These are phyloP conservation scores for Juglanconis sp. DNA, from an alignment of 2,329 filamentous ascomycete species.

Conservation along the genomic window DNA sequence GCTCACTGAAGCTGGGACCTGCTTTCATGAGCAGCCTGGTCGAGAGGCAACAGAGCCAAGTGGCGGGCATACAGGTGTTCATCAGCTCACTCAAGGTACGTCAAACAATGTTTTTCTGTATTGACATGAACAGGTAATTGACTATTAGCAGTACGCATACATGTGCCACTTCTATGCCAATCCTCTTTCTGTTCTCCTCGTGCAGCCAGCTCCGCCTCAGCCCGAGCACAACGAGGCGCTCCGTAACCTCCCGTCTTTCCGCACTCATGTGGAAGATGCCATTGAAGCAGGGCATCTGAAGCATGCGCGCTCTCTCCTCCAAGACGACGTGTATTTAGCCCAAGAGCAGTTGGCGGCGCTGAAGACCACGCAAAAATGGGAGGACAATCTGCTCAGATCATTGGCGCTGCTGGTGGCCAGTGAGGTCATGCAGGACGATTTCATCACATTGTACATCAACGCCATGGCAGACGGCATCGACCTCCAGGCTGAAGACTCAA, in stretches of 20 bases:
- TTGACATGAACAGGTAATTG: constrained; percentile 15
- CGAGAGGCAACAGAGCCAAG: constrained; percentile 72
- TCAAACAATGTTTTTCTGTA: neutral
- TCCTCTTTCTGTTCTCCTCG: constrained; percentile 63
- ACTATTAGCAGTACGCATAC: constrained; percentile 63
- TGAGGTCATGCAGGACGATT: constrained; percentile 35
- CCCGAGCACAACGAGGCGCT: constrained; percentile 64
- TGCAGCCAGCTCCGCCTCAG: constrained; percentile 41
- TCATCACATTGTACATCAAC: constrained; percentile 58
- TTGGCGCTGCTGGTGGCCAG: constrained; percentile 44
- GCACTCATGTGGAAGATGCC: constrained; percentile 45
- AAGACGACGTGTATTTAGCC: constrained; percentile 53
- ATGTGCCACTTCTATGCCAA: constrained; percentile 87
- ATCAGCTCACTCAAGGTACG: constrained; percentile 65
- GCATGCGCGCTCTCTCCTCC: constrained; percentile 51
- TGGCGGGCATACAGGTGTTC: constrained; percentile 72
- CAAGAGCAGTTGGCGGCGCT: constrained; percentile 17
- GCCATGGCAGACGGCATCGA: constrained; percentile 55
- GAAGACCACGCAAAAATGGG: constrained; percentile 26
- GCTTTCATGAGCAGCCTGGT: constrained; percentile 60
- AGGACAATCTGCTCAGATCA: constrained; percentile 43
- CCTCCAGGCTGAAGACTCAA: constrained; percentile 46
- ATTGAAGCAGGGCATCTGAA: constrained; percentile 40
- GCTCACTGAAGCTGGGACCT: constrained; percentile 61
- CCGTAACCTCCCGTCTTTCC: constrained; percentile 68